Conservation (phyloP, 345 rosid species). For the Linum lewisii region DNA sequence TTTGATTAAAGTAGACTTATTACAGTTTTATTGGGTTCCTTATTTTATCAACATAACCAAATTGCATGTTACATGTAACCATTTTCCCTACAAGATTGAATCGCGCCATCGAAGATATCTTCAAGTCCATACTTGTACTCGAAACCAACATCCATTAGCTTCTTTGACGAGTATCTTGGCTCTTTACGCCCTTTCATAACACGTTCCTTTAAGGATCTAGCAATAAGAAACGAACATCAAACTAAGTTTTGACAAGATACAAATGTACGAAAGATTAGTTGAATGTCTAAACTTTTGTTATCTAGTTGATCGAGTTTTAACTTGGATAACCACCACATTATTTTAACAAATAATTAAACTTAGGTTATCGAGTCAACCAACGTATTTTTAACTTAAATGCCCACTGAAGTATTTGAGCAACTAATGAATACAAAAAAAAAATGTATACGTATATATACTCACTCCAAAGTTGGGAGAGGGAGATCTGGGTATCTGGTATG, state of each 20-base stretch:
- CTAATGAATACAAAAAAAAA: too few relatives aligned
- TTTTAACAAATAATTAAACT: too few relatives aligned
- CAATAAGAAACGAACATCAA: neutral
- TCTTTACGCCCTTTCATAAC: constrained; percentile 7
- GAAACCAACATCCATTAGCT: constrained; percentile 30
- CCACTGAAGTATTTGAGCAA: too few relatives aligned
- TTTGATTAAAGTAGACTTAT: too few relatives aligned
- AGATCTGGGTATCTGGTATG: constrained; percentile 34
- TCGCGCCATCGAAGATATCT: constrained; percentile 32
- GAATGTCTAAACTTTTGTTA: too few relatives aligned
- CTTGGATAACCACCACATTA: too few relatives aligned
- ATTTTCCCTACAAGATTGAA: constrained; percentile 28
- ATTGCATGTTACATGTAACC: constrained; percentile 23
- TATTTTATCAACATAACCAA: too few relatives aligned
- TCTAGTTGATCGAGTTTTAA: too few relatives aligned
- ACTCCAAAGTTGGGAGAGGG: constrained; percentile 33
- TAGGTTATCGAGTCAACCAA: too few relatives aligned
- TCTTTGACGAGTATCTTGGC: constrained; percentile 18
- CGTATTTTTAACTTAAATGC: too few relatives aligned
- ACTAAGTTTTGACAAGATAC: neutral
- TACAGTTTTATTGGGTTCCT: too few relatives aligned
- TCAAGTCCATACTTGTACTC: constrained; percentile 18
- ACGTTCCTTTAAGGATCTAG: constrained; percentile 17
- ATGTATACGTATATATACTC: constrained; percentile 10
- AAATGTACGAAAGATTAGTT: too few relatives aligned